Conservation (phyloP, 2,329 filamentous ascomycete genomes). For the Colletotrichum simmondsii region DNA sequence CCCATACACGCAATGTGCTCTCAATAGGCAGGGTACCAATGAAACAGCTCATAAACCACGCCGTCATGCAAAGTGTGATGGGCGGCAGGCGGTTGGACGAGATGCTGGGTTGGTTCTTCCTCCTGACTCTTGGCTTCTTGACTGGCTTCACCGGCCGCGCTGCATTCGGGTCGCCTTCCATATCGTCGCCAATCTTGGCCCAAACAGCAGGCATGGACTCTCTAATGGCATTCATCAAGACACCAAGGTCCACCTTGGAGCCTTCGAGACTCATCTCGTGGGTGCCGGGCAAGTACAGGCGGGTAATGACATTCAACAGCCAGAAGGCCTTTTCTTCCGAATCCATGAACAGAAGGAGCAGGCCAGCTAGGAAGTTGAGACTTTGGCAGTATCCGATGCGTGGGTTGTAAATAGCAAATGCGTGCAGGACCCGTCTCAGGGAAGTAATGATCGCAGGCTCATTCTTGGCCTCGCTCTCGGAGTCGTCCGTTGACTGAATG, state of each 20-base stretch:
- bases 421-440: conserved; percentile 85
- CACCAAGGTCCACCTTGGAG: conserved; percentile 92
- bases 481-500: conserved; percentile 37
- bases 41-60: conserved; percentile 98
- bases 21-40: conserved; percentile 94
- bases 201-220: conserved; percentile 87
- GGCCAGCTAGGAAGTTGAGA: conserved; percentile 91
- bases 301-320: conserved; percentile 92
- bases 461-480: conserved; percentile 40
- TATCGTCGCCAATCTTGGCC: conserved; percentile 86
- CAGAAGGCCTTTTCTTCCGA: conserved; percentile 93
- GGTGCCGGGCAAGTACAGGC: conserved; percentile 87
- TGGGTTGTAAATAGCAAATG: conserved; percentile 91
- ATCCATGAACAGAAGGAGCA: conserved; percentile 87
- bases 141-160: conserved; percentile 43
- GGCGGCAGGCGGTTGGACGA: conserved; percentile 76
- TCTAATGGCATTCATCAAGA: conserved; percentile 87
- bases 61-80: conserved; percentile 91
- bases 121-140: conserved; percentile 48
- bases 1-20: conserved; percentile 92
- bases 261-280: conserved; percentile 92
- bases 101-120: conserved; percentile 51
- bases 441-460: conserved; percentile 85
- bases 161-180: conserved; percentile 62
- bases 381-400: conserved; percentile 95